phyloP scores from a whole-genome alignment of 2,329 filamentous ascomycete genomes.

The Neopestalotiopsis rosae region DNA sequence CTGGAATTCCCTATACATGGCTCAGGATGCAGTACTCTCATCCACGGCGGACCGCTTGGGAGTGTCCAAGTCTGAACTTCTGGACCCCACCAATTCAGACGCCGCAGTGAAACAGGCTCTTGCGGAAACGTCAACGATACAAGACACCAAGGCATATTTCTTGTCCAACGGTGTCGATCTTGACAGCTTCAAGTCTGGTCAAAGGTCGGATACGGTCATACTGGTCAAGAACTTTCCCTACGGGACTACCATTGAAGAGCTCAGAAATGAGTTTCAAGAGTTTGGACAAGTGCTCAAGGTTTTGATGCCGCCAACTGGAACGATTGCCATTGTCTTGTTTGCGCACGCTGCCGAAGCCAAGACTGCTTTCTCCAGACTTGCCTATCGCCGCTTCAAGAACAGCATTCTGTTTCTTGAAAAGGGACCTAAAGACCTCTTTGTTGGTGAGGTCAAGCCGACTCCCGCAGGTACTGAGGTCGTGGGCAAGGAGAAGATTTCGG shows the following conservation, averaged over 20 bases:
- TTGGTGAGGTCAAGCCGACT: constrained; percentile 36
- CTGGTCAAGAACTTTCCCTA: constrained; percentile 95
- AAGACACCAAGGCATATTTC: constrained; percentile 95
- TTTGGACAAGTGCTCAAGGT: constrained; percentile 82
- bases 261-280: constrained; percentile 82
- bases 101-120: constrained; percentile 96
- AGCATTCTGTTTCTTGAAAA: constrained; percentile 93
- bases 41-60: constrained; percentile 87
- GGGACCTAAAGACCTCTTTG: constrained; percentile 83
- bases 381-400: constrained; percentile 90
- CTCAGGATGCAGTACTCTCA: constrained; percentile 90
- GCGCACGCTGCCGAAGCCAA: constrained; percentile 79
- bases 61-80: constrained; percentile 85
- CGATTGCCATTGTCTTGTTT: constrained; percentile 93
- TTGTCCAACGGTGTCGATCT: constrained; percentile 86
- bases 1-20: constrained; percentile 99
- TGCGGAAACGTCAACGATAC: constrained; percentile 93
- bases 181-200: constrained; percentile 84
- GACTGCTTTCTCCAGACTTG: constrained; percentile 81
- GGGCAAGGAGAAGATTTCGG: constrained; percentile 66
- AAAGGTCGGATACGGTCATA: constrained; percentile 85
- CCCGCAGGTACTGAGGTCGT: constrained; percentile 36
- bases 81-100: constrained; percentile 95
- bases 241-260: constrained; percentile 78
- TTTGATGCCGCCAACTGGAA: constrained; percentile 90